These are phyloP conservation scores for Domatiomyces globalis DNA, from an alignment of 2,329 filamentous ascomycete species.

Conservation along the genomic window DNA sequence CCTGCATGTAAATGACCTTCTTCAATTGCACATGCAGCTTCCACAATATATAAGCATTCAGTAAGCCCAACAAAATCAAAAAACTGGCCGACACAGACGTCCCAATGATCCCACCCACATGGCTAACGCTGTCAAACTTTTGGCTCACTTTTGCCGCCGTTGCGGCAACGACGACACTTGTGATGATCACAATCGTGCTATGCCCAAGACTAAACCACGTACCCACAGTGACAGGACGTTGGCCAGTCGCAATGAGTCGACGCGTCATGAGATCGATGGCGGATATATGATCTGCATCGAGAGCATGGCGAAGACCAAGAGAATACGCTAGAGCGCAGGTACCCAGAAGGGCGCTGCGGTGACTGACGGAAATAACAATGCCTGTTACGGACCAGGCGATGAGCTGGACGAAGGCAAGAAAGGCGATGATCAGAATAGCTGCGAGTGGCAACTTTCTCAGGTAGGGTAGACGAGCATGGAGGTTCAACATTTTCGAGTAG, in stretches of 20 bases:
- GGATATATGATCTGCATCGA: constrained; percentile 87
- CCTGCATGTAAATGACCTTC: constrained; percentile 40
- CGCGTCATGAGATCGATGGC: constrained; percentile 94
- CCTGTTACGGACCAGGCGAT: constrained; percentile 45
- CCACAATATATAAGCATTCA: constrained; percentile 75
- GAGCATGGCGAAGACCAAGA: constrained; percentile 79
- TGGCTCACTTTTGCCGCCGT: constrained; percentile 71
- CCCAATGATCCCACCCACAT: constrained; percentile 75
- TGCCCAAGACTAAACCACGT: constrained; percentile 92
- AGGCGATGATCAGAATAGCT: constrained; percentile 42
- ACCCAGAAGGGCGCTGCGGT: constrained; percentile 45
- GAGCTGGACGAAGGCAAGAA: constrained; percentile 40
- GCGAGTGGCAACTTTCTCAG: constrained; percentile 42
- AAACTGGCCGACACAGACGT: constrained; percentile 75
- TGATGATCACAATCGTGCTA: constrained; percentile 81
- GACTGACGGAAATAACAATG: constrained; percentile 33
- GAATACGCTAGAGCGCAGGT: constrained; percentile 77
- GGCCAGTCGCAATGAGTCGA: constrained; percentile 69
- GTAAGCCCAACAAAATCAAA: constrained; percentile 63
- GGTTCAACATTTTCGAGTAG: constrained; percentile 1
- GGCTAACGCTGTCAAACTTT: constrained; percentile 65
- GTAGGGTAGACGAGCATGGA: constrained; percentile 34
- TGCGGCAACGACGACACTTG: constrained; percentile 80
- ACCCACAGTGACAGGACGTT: constrained; percentile 77
- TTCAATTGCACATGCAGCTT: constrained; percentile 58